Base-by-base conservation (phyloP, 768 basidiomycete species). In the Boletus barrowsii region DNA sequence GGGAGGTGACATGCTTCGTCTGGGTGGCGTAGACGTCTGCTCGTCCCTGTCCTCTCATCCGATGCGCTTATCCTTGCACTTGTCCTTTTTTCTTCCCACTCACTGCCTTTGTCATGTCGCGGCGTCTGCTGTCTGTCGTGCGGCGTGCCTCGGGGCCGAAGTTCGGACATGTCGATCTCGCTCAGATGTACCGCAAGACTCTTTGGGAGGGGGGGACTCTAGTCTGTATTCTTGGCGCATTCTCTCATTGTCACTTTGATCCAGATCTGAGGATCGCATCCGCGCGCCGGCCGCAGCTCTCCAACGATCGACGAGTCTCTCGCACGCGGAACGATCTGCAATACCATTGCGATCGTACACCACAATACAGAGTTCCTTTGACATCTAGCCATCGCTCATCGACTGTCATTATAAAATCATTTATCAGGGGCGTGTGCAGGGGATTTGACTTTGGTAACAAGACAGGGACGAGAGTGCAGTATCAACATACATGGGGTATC, bases 111-210 rank as follows among this genome's bases (percentile, higher is more conserved):
- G 32, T 57, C 54, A 17, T 29, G 46, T 24, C 39, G 51, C 8
- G 22, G 4, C n/a, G 11, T 35, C 9, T 39, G 51, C 10, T 18
- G 43, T 35, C 35, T 24, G 17, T 51, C 37, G 4, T 10, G 18
- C 3, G 33, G 36, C 17, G 51, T 32, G 1, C 61, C 29, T 20
- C 62, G 56, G 5, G 65, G 62, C 6, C 52, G 79, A 15, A 93
- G 78, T 65, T 93, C 90, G 0, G 90, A 90, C 82, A 93, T 92
- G 14, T 85, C 76, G 44, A 93, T 90, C 76, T 93, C 93, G 76
- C 89, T 90, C 17, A 93, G 70, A 67, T 93, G 90, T 2, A 92
- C 77, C 0, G 77, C 78, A 0, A 93, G 75, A 56, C 79, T 83
- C 32, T 75, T 78, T 1, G 89, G 90, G 1, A 90, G 89, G 74